A percentile compares a stretch with the other conserved stretches of the same genome.
Conservation (phyloP, 345 rosid genomes). For the Aurinia saxatilis region DNA sequence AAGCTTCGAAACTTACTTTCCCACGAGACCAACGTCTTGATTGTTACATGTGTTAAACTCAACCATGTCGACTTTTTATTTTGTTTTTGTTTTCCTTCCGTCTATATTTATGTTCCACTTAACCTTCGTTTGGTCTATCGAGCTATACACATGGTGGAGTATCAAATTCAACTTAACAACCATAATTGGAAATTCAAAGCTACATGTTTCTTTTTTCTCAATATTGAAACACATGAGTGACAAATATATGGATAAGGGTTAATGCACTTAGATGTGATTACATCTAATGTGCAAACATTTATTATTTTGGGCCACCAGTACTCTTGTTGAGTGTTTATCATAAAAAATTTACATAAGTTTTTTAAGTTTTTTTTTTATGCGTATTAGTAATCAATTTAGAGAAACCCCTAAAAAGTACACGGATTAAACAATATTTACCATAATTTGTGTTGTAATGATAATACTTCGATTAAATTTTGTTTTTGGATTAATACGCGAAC, state of each 20-base stretch:
- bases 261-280: not conserved
- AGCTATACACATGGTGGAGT: constrained; percentile 21
- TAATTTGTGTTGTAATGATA: no score
- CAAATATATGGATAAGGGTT: not conserved
- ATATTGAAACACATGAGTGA: constrained; percentile 3
- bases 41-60: constrained; percentile 22
- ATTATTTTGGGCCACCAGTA: not conserved
- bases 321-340: not conserved
- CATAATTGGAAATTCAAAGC: not conserved
- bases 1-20: constrained; percentile 23
- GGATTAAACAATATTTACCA: no score
- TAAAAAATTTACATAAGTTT: not conserved
- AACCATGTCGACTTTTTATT: not conserved
- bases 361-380: not conserved
- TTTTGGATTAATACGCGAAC: no score
- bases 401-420: no score
- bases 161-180: constrained; percentile 17
- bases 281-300: not conserved
- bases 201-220: constrained; percentile 1
- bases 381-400: no score
- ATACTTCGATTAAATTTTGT: no score
- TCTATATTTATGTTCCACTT: no score
- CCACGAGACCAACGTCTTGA: constrained; percentile 18
- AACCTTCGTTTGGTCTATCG: not conserved
- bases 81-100: no score